A percentile compares a stretch with the other conserved stretches of the same genome.
Evolutionary conservation across 2,329 filamentous ascomycete genomes (phyloP).

Genomic region (Apiospora hydei): DNA sequence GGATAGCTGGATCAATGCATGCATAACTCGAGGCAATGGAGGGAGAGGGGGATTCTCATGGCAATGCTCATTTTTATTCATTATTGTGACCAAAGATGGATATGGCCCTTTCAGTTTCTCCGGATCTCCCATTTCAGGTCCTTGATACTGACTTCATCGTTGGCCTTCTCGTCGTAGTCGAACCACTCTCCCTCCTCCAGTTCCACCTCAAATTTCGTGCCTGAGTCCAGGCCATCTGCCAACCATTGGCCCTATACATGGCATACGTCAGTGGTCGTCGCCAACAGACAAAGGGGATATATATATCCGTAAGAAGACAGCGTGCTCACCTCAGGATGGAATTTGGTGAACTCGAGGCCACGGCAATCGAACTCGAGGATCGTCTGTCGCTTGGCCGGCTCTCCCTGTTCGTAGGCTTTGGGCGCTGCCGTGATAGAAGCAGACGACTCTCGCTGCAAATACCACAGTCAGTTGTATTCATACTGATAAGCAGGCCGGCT

Average conservation of each 20-base stretch:
- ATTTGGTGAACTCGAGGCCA: constrained; percentile 89
- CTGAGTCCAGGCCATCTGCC: constrained; percentile 80
- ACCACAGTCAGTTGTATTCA: neutral
- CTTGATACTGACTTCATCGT: constrained; percentile 91
- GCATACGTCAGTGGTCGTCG: constrained; percentile 24
- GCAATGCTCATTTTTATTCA: neutral
- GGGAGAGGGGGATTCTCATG: neutral
- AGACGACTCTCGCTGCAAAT: constrained; percentile 76
- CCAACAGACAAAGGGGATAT: neutral
- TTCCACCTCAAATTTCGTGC: constrained; percentile 81
- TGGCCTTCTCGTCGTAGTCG: constrained; percentile 94
- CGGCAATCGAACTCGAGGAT: constrained; percentile 93
- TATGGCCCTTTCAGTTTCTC: constrained; percentile 19
- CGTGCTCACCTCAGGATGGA: constrained; percentile 78
- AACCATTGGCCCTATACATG: constrained; percentile 83
- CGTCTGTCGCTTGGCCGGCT: constrained; percentile 77
- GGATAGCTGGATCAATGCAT: neutral
- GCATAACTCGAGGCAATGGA: neutral
- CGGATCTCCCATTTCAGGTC: constrained; percentile 86
- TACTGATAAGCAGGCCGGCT: neutral
- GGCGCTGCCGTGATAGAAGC: constrained; percentile 83
- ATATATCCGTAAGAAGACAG: neutral
- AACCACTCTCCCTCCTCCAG: constrained; percentile 94
- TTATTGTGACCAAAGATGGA: neutral
- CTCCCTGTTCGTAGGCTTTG: constrained; percentile 71